A percentile compares a stretch with the other conserved stretches of the same genome.
Conservation (phyloP, 441 rosid species). For the Omphalea diandra region DNA sequence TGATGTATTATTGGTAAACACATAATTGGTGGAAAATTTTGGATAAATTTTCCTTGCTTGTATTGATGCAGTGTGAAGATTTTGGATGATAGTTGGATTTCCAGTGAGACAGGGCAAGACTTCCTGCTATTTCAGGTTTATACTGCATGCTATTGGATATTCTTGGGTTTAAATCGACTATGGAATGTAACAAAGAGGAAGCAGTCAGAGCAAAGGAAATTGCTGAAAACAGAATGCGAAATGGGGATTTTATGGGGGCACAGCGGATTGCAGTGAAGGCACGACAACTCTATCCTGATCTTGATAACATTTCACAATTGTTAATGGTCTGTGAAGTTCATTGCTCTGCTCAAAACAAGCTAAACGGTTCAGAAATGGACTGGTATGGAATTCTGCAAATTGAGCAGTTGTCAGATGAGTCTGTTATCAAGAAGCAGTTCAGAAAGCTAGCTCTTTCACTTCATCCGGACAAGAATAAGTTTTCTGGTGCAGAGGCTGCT, state of each 20-base stretch:
- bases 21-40: background rate
- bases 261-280: constrained; percentile 63
- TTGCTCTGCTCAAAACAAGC: constrained; percentile 57
- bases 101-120: constrained; percentile 3
- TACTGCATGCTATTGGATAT: background rate
- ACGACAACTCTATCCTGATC: constrained; percentile 53
- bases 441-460: constrained; percentile 77
- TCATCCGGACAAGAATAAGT: constrained; percentile 90
- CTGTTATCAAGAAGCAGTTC: constrained; percentile 74
- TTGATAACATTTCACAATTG: constrained; percentile 63
- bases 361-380: constrained; percentile 60
- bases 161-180: constrained; percentile 20
- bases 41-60: constrained; percentile 7
- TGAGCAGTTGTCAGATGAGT: constrained; percentile 57
- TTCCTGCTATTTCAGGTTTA: background rate
- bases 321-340: constrained; percentile 84
- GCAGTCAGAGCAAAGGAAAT: constrained; percentile 72
- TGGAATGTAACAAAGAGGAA: constrained; percentile 95
- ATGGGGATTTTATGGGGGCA: constrained; percentile 58
- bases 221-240: constrained; percentile 68
- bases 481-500: constrained; percentile 94
- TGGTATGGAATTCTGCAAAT: constrained; percentile 94
- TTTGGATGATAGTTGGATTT: constrained; percentile 10
- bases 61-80: constrained; percentile 23
- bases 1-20: background rate